Evolutionary conservation across 176 grass and related monocot genomes (phyloP).

Genomic region (Poa pratensis): DNA sequence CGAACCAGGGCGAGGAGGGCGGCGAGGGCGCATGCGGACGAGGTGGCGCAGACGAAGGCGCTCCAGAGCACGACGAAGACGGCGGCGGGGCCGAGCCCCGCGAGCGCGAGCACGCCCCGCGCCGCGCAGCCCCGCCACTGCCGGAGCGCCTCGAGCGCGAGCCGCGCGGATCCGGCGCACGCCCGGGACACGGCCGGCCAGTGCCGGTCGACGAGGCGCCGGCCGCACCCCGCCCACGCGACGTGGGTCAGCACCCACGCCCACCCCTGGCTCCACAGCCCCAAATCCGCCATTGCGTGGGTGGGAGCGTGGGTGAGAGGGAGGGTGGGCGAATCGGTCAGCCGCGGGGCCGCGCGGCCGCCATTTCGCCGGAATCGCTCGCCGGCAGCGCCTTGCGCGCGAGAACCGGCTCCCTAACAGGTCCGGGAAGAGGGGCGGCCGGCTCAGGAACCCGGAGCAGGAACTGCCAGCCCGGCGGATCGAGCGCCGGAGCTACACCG

Average conservation of each 20-base stretch:
- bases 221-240: constrained; percentile 51
- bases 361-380: constrained; percentile 36
- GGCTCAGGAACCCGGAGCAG: constrained; percentile 37
- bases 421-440: constrained; percentile 18
- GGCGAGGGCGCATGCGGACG: constrained; percentile 60
- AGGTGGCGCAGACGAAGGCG: constrained; percentile 83
- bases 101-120: constrained; percentile 63
- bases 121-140: constrained; percentile 67
- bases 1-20: constrained; percentile 83
- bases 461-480: constrained; percentile 32
- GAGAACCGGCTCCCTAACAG: constrained; percentile 12
- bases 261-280: constrained; percentile 94
- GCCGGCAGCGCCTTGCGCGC: neutral
- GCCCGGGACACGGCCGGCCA: constrained; percentile 83
- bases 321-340: constrained; percentile 29
- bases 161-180: constrained; percentile 51
- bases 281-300: constrained; percentile 66
- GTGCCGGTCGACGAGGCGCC: constrained; percentile 77
- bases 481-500: constrained; percentile 31
- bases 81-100: constrained; percentile 72
- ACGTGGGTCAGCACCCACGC: constrained; percentile 72
- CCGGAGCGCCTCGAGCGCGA: constrained; percentile 54
- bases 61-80: constrained; percentile 94
- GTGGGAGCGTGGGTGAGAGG: neutral
- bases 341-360: neutral